Evolutionary conservation across 1,139 yeast species (phyloP).

Genomic region (Saccharomyces hybrid): DNA sequence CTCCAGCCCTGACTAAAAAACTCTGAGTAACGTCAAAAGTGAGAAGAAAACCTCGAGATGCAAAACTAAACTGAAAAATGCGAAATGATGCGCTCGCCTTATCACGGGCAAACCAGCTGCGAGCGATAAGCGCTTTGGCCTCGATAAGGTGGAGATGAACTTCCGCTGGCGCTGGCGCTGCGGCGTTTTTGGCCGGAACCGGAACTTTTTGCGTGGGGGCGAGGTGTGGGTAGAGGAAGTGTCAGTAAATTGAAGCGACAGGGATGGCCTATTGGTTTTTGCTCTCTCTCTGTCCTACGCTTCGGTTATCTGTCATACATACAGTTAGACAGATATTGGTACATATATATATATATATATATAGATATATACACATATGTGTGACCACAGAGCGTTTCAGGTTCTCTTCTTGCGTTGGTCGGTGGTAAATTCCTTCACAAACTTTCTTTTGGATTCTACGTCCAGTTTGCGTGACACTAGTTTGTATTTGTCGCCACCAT

Average conservation of each 20-base stretch:
- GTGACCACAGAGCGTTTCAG: background rate
- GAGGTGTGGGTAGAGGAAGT: background rate
- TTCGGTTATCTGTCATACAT: background rate
- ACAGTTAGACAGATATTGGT: background rate
- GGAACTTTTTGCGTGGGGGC: background rate
- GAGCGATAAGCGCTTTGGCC: background rate
- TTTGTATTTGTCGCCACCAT: constrained; percentile 36
- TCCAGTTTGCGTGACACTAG: constrained; percentile 32
- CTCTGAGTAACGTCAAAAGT: background rate
- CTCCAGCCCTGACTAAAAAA: constrained; percentile 58
- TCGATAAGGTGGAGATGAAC: background rate
- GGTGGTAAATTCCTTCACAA: constrained; percentile 26
- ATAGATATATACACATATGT: no score
- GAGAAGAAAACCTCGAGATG: background rate
- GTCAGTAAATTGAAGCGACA: background rate
- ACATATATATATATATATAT: background rate
- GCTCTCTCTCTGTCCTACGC: no score
- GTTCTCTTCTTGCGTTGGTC: background rate
- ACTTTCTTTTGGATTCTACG: constrained; percentile 29
- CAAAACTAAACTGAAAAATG: background rate
- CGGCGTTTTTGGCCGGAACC: background rate
- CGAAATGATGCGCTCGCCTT: background rate
- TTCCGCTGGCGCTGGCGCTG: background rate
- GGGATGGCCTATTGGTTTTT: background rate
- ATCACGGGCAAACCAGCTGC: background rate